Conservation (phyloP, 441 rosid species). For the Rhodomyrtus psidioides region DNA sequence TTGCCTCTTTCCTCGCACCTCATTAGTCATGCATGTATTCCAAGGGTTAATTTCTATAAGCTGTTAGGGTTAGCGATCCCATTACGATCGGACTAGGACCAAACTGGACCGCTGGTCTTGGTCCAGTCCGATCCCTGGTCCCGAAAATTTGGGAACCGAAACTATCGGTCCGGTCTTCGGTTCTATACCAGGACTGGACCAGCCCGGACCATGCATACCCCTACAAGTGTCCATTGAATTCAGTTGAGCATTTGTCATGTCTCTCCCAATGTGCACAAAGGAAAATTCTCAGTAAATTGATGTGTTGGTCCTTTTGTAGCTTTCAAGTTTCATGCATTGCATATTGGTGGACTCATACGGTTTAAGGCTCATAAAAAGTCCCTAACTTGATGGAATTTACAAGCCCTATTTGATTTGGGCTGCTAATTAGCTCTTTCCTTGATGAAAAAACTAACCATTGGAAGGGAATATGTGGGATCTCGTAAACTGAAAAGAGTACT, state of each 20-base stretch:
- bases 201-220: too few relatives aligned
- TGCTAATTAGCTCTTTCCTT: neutral
- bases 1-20: too few relatives aligned
- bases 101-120: too few relatives aligned
- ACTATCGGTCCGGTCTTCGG: too few relatives aligned
- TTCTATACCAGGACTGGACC: too few relatives aligned
- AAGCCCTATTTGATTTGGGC: neutral
- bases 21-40: too few relatives aligned
- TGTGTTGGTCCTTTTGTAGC: neutral
- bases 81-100: too few relatives aligned
- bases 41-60: too few relatives aligned
- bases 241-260: neutral
- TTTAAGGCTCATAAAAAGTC: neutral
- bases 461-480: neutral
- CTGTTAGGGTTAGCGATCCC: too few relatives aligned
- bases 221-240: neutral
- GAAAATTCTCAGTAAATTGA: neutral
- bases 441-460: neutral
- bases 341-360: neutral
- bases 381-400: neutral
- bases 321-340: neutral
- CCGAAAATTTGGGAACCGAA: too few relatives aligned
- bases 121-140: too few relatives aligned
- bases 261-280: neutral
- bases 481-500: neutral